A percentile compares a stretch with the other conserved stretches of the same genome.
Conservation (phyloP, 192 early-diverging fungal species). For the Gigaspora rosea region DNA sequence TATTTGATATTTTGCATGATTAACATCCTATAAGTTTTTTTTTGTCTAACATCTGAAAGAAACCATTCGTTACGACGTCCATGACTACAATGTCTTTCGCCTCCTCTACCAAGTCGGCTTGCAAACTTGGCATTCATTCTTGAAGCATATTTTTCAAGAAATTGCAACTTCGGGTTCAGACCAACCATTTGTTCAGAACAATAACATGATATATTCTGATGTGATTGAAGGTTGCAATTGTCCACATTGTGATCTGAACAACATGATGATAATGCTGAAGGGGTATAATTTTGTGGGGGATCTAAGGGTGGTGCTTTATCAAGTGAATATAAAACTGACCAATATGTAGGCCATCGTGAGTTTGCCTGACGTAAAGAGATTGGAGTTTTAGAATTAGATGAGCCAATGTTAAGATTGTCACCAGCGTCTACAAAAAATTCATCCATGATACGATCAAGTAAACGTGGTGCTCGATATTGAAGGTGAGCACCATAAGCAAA, state of each 20-base stretch:
- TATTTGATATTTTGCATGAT: slow-evolving; percentile 49
- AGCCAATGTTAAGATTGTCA: background rate
- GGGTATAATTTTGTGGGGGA: slow-evolving; percentile 11
- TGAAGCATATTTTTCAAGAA: slow-evolving; percentile 23
- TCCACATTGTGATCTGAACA: background rate
- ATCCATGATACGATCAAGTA: slow-evolving; percentile 48
- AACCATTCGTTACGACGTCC: slow-evolving; percentile 42
- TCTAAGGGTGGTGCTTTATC: slow-evolving; percentile 23
- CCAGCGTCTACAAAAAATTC: slow-evolving; percentile 45
- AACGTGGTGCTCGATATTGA: slow-evolving; percentile 37
- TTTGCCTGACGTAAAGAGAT: slow-evolving; percentile 2
- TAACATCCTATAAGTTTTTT: slow-evolving; percentile 49
- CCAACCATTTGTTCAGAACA: background rate
- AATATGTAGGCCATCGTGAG: slow-evolving; percentile 28
- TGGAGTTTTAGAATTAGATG: background rate
- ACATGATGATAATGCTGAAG: background rate
- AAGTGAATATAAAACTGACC: slow-evolving; percentile 31
- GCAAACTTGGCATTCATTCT: slow-evolving; percentile 34
- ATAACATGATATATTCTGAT: slow-evolving; percentile 21
- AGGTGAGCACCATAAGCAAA: slow-evolving; percentile 48
- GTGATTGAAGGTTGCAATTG: background rate
- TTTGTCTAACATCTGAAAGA: slow-evolving; percentile 40
- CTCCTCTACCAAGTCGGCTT: background rate
- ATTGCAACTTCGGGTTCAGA: slow-evolving; percentile 26
- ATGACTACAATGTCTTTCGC: background rate